Conservation (phyloP, 257 asterid genomes). For the Petrea volubilis region DNA sequence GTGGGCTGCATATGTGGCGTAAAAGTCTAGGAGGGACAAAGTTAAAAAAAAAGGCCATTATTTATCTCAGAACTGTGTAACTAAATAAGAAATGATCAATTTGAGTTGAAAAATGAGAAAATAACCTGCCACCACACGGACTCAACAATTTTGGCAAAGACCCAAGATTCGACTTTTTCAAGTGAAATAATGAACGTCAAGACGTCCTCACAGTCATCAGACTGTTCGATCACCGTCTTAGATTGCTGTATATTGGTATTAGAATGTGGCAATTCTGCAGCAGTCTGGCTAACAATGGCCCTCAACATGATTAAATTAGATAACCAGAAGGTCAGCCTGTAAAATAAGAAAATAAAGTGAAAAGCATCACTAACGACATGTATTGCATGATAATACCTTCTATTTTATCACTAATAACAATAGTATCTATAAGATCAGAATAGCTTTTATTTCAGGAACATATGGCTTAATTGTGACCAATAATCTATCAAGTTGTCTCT, state of each 20-base stretch:
- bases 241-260: slow-evolving; percentile 25
- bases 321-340: slow-evolving; percentile 92
- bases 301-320: slow-evolving; percentile 89
- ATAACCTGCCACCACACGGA: slow-evolving; percentile 98
- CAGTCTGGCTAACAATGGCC: slow-evolving; percentile 71
- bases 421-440: too few species aligned
- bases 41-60: background rate
- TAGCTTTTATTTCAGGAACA: too few species aligned
- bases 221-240: slow-evolving; percentile 42
- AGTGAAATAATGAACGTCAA: slow-evolving; percentile 65
- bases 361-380: background rate
- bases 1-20: slow-evolving; percentile 89
- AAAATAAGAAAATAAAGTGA: background rate
- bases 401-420: too few species aligned
- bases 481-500: too few species aligned
- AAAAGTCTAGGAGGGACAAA: slow-evolving; percentile 54
- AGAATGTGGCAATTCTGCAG: slow-evolving; percentile 48
- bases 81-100: background rate
- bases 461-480: too few species aligned
- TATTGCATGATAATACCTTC: too few species aligned
- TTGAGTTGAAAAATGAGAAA: slow-evolving; percentile 14
- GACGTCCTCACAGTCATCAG: slow-evolving; percentile 66
- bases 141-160: slow-evolving; percentile 81
- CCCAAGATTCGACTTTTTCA: slow-evolving; percentile 90
- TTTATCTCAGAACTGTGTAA: slow-evolving; percentile 9